phyloP scores from a whole-genome alignment of 2,329 filamentous ascomycete species.

The Xylariaceae sp. region DNA sequence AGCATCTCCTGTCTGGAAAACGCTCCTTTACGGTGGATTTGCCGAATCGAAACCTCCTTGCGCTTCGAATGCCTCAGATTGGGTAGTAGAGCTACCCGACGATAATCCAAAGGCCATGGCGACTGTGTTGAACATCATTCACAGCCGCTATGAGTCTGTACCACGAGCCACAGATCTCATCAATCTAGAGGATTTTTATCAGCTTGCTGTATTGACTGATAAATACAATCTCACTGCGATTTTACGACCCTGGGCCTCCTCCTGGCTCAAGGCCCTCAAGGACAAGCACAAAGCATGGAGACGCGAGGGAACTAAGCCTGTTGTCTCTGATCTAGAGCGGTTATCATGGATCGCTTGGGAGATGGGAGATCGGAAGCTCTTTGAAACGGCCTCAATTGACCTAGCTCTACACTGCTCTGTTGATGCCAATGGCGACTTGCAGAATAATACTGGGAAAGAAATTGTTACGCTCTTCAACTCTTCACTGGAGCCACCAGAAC shows the following conservation, averaged over 20 bases:
- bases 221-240: slow-evolving; percentile 38
- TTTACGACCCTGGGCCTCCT: slow-evolving; percentile 33
- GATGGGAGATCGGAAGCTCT: slow-evolving; percentile 11
- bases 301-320: not conserved
- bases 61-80: slow-evolving; percentile 21
- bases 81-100: slow-evolving; percentile 40
- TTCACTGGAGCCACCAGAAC: slow-evolving; percentile 7
- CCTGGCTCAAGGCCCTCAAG: slow-evolving; percentile 21
- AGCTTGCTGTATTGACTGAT: slow-evolving; percentile 35
- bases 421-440: slow-evolving; percentile 1
- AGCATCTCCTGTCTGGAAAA: slow-evolving; percentile 35
- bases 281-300: too few species aligned
- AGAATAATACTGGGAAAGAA: not conserved
- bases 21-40: slow-evolving; percentile 36
- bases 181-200: slow-evolving; percentile 24
- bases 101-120: slow-evolving; percentile 40
- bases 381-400: not conserved
- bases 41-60: slow-evolving; percentile 30
- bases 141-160: slow-evolving; percentile 37
- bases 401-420: not conserved
- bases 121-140: slow-evolving; percentile 43
- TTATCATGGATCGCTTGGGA: slow-evolving; percentile 29
- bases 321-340: not conserved
- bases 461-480: not conserved
- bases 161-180: slow-evolving; percentile 15